These are phyloP conservation scores for Xylaria cubensis DNA, from an alignment of 495 filamentous ascomycete genomes.

Conservation along the genomic window DNA sequence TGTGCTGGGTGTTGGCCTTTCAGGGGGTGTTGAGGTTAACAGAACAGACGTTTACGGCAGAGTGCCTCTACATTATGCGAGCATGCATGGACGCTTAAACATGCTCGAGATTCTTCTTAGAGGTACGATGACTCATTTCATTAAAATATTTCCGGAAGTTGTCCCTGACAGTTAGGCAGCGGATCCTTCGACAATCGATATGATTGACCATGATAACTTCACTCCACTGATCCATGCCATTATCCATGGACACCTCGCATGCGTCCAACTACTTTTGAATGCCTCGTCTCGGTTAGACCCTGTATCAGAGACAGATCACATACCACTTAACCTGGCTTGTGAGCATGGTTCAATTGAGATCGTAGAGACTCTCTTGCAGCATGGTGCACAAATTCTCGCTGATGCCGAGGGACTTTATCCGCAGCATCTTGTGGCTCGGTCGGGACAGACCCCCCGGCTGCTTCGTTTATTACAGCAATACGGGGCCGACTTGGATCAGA, in stretches of 20 bases:
- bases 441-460: slow-evolving; percentile 78
- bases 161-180: slow-evolving; percentile 41
- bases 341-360: slow-evolving; percentile 86
- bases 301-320: slow-evolving; percentile 83
- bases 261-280: slow-evolving; percentile 75
- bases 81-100: slow-evolving; percentile 87
- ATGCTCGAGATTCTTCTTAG: slow-evolving; percentile 78
- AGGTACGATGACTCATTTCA: slow-evolving; percentile 44
- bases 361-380: slow-evolving; percentile 80
- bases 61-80: slow-evolving; percentile 93
- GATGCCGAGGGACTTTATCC: slow-evolving; percentile 97
- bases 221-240: slow-evolving; percentile 95
- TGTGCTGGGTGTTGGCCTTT: slow-evolving; percentile 76
- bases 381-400: slow-evolving; percentile 76
- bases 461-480: slow-evolving; percentile 81
- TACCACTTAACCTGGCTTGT: slow-evolving; percentile 92
- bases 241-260: slow-evolving; percentile 78
- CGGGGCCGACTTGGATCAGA: slow-evolving; percentile 89
- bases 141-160: neutral
- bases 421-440: slow-evolving; percentile 95
- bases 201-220: slow-evolving; percentile 95
- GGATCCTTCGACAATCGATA: slow-evolving; percentile 70
- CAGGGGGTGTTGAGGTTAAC: slow-evolving; percentile 73
- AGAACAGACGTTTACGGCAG: slow-evolving; percentile 91
- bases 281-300: slow-evolving; percentile 81